These are phyloP conservation scores for Stereocaulon alpinum DNA, from an alignment of 495 filamentous ascomycete genomes.

Conservation along the genomic window DNA sequence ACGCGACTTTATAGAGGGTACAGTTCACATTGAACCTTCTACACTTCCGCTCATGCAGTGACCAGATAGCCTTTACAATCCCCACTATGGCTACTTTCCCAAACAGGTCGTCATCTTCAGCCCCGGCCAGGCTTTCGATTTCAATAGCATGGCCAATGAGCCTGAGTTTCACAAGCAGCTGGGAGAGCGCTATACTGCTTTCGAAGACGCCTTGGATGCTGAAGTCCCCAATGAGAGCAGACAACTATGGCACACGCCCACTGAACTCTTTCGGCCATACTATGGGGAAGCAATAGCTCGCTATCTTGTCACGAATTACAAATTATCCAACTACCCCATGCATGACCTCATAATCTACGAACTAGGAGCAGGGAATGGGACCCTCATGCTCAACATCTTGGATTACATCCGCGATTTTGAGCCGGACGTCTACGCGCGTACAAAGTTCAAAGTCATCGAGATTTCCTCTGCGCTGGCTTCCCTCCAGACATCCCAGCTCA, in stretches of 20 bases:
- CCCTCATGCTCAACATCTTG: constrained; percentile 94
- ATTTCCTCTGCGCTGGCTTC: constrained; percentile 72
- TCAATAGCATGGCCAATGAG: constrained; percentile 70
- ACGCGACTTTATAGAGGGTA: constrained; percentile 95
- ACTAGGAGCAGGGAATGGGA: constrained; percentile 95
- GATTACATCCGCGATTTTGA: constrained; percentile 90
- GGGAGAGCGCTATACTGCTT: constrained; percentile 70
- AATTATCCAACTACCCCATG: constrained; percentile 85
- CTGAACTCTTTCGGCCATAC: constrained; percentile 90
- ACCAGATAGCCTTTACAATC: constrained; percentile 91
- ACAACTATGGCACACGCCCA: constrained; percentile 97
- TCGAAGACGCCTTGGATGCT: constrained; percentile 79
- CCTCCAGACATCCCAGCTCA: constrained; percentile 63
- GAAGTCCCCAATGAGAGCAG: constrained; percentile 59
- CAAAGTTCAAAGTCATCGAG: constrained; percentile 90
- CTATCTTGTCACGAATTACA: constrained; percentile 92
- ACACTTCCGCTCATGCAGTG: neutral
- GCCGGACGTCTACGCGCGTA: constrained; percentile 86
- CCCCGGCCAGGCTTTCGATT: constrained; percentile 86
- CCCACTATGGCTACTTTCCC: constrained; percentile 94
- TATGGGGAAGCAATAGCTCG: constrained; percentile 95
- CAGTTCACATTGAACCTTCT: constrained; percentile 13
- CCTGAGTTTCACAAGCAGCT: constrained; percentile 67
- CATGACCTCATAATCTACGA: constrained; percentile 98
- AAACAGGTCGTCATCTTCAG: constrained; percentile 96